phyloP scores from a whole-genome alignment of 805 yeast species.

The Teunomyces cretensis region DNA sequence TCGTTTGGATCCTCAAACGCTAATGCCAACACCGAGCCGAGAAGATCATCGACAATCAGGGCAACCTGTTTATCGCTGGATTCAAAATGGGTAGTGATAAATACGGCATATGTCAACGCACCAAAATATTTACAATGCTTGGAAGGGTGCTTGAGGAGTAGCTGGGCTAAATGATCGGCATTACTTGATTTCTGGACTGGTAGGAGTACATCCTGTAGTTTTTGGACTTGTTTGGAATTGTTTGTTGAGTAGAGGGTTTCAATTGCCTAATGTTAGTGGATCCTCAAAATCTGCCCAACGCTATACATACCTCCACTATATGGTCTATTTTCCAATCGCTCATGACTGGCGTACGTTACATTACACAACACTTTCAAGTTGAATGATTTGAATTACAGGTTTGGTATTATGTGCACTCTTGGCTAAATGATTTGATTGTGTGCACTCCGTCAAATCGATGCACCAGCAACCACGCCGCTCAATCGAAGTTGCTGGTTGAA shows the following conservation, averaged over 20 bases:
- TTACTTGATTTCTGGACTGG: slow-evolving; percentile 52
- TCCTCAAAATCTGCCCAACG: not conserved
- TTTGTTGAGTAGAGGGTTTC: slow-evolving; percentile 44
- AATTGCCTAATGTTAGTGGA: slow-evolving; percentile 25
- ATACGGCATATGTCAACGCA: slow-evolving; percentile 74
- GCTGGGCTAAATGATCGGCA: slow-evolving; percentile 59
- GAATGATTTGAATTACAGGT: not conserved
- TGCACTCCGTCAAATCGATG: too few relatives aligned
- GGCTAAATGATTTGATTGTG: too few relatives aligned
- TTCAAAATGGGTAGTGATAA: slow-evolving; percentile 36
- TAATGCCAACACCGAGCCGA: not conserved
- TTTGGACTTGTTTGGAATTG: slow-evolving; percentile 36
- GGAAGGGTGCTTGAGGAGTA: slow-evolving; percentile 43
- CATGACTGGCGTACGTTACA: not conserved
- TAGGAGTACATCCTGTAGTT: slow-evolving; percentile 58
- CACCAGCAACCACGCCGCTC: too few relatives aligned
- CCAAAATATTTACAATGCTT: slow-evolving; percentile 70
- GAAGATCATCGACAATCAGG: slow-evolving; percentile 4
- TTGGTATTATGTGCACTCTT: not conserved
- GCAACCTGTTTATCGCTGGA: slow-evolving; percentile 5
- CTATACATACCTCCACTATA: slow-evolving; percentile 7
- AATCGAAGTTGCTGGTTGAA: not conserved
- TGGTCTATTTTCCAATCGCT: slow-evolving; percentile 6
- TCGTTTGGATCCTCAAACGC: not conserved
- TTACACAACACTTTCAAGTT: not conserved